Evolutionary conservation across 257 asterid species (phyloP).

Genomic region (Anisodus tanguticus): DNA sequence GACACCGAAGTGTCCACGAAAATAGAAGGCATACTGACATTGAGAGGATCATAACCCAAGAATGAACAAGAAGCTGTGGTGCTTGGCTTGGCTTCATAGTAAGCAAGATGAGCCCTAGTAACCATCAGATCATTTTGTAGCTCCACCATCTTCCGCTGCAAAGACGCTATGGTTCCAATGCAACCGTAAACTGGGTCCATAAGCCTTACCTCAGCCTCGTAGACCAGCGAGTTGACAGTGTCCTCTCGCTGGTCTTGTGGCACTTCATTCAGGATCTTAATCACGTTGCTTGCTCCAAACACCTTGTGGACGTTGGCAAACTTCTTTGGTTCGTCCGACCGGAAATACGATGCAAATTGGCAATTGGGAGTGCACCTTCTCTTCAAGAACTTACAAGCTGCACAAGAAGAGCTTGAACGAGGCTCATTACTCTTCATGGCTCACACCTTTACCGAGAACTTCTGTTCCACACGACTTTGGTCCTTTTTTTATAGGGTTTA

Average conservation of each 20-base stretch:
- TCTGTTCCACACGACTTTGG: neutral
- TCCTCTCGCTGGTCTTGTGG: slow-evolving; percentile 72
- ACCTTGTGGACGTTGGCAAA: slow-evolving; percentile 90
- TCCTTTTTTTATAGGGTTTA: neutral
- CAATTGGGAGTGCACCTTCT: slow-evolving; percentile 70
- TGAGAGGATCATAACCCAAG: slow-evolving; percentile 38
- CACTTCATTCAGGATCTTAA: slow-evolving; percentile 86
- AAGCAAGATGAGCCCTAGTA: slow-evolving; percentile 70
- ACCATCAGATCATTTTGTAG: slow-evolving; percentile 72
- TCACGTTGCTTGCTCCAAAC: slow-evolving; percentile 84
- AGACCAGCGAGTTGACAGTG: slow-evolving; percentile 74
- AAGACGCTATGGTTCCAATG: slow-evolving; percentile 86
- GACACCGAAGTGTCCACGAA: slow-evolving; percentile 31
- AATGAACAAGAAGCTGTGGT: neutral
- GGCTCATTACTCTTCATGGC: slow-evolving; percentile 20
- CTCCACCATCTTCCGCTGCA: slow-evolving; percentile 72
- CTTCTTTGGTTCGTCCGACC: slow-evolving; percentile 72
- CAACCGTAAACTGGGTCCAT: slow-evolving; percentile 84
- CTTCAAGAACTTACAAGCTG: slow-evolving; percentile 89
- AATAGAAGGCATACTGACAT: slow-evolving; percentile 31
- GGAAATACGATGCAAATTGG: slow-evolving; percentile 76
- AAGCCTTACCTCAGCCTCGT: slow-evolving; percentile 77
- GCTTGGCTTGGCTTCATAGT: slow-evolving; percentile 42
- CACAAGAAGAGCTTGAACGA: slow-evolving; percentile 82
- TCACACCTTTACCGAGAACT: neutral